Conservation (phyloP, 2,329 filamentous ascomycete species). For the Leptographium galeiforme region DNA sequence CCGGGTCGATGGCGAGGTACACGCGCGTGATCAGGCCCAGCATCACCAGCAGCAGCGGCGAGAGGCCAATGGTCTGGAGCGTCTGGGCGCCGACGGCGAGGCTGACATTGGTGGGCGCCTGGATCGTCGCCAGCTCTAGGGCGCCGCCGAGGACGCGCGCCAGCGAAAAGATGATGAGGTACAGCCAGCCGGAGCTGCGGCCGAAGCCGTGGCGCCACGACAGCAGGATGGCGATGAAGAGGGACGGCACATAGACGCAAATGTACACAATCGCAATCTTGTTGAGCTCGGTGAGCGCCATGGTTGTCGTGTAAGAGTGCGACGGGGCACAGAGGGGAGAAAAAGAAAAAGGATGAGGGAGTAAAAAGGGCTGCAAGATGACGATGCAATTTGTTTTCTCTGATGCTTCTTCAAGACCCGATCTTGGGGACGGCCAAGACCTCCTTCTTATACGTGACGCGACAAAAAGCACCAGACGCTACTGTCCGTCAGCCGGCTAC, state of each 20-base stretch:
- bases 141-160: constrained; percentile 35
- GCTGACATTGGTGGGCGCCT: constrained; percentile 22
- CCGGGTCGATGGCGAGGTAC: constrained; percentile 19
- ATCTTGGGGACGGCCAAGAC: too few relatives aligned
- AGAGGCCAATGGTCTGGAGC: constrained; percentile 31
- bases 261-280: constrained; percentile 29
- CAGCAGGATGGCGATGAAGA: constrained; percentile 23
- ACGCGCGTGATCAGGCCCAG: constrained; percentile 28
- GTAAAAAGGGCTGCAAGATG: background rate
- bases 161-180: constrained; percentile 37
- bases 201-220: constrained; percentile 29
- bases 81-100: constrained; percentile 28
- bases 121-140: constrained; percentile 35
- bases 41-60: constrained; percentile 31
- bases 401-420: too few relatives aligned
- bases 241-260: constrained; percentile 23
- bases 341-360: background rate
- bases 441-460: too few relatives aligned
- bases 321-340: background rate
- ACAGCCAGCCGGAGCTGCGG: constrained; percentile 36
- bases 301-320: background rate
- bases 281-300: constrained; percentile 13
- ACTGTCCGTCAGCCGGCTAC: too few relatives aligned
- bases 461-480: too few relatives aligned
- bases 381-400: too few relatives aligned